Conservation (phyloP, 2,329 filamentous ascomycete species). For the Beauveria pseudobassiana region DNA sequence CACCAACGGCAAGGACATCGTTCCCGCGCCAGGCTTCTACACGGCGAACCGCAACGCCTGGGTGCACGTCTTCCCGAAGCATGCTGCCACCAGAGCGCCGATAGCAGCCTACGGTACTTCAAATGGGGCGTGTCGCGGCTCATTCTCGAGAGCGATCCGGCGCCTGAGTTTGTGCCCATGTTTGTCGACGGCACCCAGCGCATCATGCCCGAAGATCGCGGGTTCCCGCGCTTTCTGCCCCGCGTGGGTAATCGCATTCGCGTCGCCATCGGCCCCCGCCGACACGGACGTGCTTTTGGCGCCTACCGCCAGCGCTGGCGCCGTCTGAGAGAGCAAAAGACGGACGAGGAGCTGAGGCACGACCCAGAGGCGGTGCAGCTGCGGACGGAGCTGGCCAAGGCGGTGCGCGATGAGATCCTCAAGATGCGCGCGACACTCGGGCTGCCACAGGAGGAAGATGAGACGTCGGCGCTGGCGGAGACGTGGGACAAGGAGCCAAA, state of each 20-base stretch:
- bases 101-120: constrained; percentile 84
- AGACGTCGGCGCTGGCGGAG: constrained; percentile 66
- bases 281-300: constrained; percentile 66
- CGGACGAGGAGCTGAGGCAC: constrained; percentile 40
- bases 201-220: constrained; percentile 78
- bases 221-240: constrained; percentile 74
- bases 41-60: constrained; percentile 64
- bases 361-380: constrained; percentile 58
- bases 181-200: constrained; percentile 87
- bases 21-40: constrained; percentile 66
- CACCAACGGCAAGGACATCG: constrained; percentile 58
- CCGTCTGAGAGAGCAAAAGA: constrained; percentile 44
- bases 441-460: constrained; percentile 68
- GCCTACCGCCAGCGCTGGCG: constrained; percentile 70
- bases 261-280: constrained; percentile 73
- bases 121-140: constrained; percentile 93
- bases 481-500: constrained; percentile 61
- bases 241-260: constrained; percentile 62
- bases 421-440: constrained; percentile 67
- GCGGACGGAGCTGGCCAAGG: constrained; percentile 69
- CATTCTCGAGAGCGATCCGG: constrained; percentile 81
- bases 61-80: constrained; percentile 95
- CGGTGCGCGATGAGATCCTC: constrained; percentile 71
- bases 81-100: constrained; percentile 79
- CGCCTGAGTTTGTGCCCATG: constrained; percentile 85